Evolutionary conservation across 305 asterid species (phyloP), one percentile per base, ranked within the genome.

Genomic region (Plantago coronopus): DNA sequence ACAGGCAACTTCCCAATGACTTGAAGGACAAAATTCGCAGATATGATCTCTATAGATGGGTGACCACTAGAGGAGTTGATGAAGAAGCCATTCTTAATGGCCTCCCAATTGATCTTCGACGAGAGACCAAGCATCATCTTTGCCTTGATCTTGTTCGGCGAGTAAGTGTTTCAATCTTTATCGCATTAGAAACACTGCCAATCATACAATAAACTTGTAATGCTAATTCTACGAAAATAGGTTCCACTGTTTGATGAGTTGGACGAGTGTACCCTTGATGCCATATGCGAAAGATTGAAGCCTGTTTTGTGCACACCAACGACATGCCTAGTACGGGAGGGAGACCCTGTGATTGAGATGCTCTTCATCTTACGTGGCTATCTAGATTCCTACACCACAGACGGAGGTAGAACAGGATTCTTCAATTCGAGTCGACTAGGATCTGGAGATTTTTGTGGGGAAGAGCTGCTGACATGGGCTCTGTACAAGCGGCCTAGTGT

Each of bases 1-100:
- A 91, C 20, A 68, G 98, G 66, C 98, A 88, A 77, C 76, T 91
- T 14, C 98, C 98, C 27, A 91, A 77, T 23, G 95, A 84, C 59
- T 66, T 91, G 60, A 69, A 90, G 70, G 86, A 86, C 49, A 80
- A 86, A 1, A 88, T 91, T 8, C 81, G 98, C 17, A 86, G 79
- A 67, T 91, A 86, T 61, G 95, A 86, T 77, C 98, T 83, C 14
- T 91, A 80, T 61, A 88, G 85, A 69, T 91, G 98, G 97, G 72
- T 82, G 15, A 95, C 97, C 1, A 91, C 98, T n/a, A 69, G 95
- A 79, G 98, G 98, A 48, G 97, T 91, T 0, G 94, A 88, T 7
- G 98, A 91, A 76, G 98, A 88, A 62, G 48, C 68, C 66, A 74
- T 91, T 27, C 85, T 91, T 59, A 31, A 59, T 72, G 93, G 88